Evolutionary conservation across 108 stramenopile genomes (phyloP), one percentile per base, ranked within the genome.

Genomic region (Licmophora abbreviata): DNA sequence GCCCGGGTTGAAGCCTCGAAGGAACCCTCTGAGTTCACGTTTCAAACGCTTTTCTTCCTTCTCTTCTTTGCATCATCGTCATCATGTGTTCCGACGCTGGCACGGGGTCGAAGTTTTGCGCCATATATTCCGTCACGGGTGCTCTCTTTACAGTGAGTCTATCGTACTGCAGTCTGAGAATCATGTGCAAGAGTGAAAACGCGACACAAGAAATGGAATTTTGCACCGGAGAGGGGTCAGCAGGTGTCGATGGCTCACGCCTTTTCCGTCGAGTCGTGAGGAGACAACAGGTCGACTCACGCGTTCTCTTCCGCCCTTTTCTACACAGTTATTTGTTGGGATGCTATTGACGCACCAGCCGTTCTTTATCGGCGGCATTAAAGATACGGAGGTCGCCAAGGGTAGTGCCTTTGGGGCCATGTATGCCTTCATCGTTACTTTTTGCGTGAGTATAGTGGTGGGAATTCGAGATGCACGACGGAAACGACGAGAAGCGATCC

Each of bases 41-140:
- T n/a, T n/a, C n/a, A n/a, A n/a, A n/a, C n/a, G n/a, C n/a, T n/a
- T n/a, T n/a, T n/a, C n/a, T n/a, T n/a, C n/a, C n/a, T n/a, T n/a
- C n/a, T n/a, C n/a, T n/a, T n/a, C n/a, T n/a, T n/a, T n/a, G n/a
- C n/a, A n/a, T n/a, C n/a, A n/a, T n/a, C n/a, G n/a, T n/a, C n/a
- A n/a, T n/a, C n/a, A 89, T 89, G 88, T 83, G 79, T 63, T 68
- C 44, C 41, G 81, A 85, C 50, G 52, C 86, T 18, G 88, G 88
- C 71, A 72, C 68, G 64, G 66, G 74, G 31, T 85, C 84, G 44
- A 81, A 74, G 23, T 77, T 81, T 64, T 92, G 89, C 59, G 83
- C 81, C 28, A 54, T 75, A 26, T 91, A 91, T 61, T 86, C 85
- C 34, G 75, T 74, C 40, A 73, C 78, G 29, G 89, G 89, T 21